Base-by-base conservation (phyloP, 2,329 filamentous ascomycete species). In the Falciphora oryzae region DNA sequence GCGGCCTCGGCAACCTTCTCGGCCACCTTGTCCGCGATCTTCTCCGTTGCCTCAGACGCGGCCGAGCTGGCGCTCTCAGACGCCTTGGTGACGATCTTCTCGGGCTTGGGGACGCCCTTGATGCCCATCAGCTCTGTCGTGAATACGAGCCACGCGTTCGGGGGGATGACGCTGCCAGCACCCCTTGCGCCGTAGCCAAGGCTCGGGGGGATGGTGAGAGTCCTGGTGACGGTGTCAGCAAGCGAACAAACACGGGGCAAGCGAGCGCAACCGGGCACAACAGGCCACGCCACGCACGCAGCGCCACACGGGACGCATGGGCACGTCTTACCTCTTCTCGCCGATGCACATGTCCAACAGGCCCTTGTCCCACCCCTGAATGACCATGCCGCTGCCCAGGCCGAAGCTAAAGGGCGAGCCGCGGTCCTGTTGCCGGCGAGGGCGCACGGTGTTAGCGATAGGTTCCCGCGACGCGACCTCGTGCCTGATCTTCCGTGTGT, bases 311-410 rank as follows among this genome's bases (percentile, higher is more conserved):
- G 44, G 10, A 61, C 27, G 28, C 50, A 53, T 53, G 6, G 38
- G 14, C 31, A 8, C 35, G 14, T 18, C 77, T 78, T 71, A 81
- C 83, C 84, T 86, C 83, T 93, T 94, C 83, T 98, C 94, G 67
- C 95, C 94, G 71, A 96, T 90, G 78, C 95, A 98, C 93, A 98
- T 97, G 73, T 91, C 91, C 64, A 95, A 71, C 56, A 98, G 84
- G 62, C 94, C 94, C 74, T 96, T 78, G 72, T 98, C 94, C 94
- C 93, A 97, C 88, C 94, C 94, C 80, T 91, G 89, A 75, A 99
- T 99, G 62, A 98, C 95, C 75, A 90, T 85, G 59, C 92, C 91
- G 29, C 79, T 79, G 50, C 95, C 95, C 38, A 99, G 80, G 67
- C 81, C 87, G 79, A 99, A 98, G 67, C 75, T 80, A 73, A 99